Evolutionary conservation across 2,329 filamentous ascomycete genomes (phyloP), one percentile per base, ranked within the genome.

Genomic region (Claviceps capensis): DNA sequence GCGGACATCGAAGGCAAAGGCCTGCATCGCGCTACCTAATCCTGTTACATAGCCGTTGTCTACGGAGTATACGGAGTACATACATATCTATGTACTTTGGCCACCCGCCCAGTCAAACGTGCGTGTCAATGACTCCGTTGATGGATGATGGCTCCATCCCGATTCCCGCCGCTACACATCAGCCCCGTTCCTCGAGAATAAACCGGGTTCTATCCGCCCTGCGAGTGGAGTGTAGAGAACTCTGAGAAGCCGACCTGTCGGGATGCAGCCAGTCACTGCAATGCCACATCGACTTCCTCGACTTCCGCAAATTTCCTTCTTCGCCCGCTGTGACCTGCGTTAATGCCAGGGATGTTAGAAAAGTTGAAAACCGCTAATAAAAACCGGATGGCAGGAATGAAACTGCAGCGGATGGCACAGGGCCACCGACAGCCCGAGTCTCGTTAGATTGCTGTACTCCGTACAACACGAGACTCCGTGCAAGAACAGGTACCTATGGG

Each of bases 241-340:
- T 62, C 59, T 63, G 63, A 63, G 60, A 63, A 62, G 54, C 63
- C 61, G 61, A 59, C 65, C 42, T 26, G 42, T 30, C 62, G 62
- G 42, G 42, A 26, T 45, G 14, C 42, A n/a, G 13, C 41, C 41
- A 43, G 19, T 40, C 6, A 42, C 40, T 42, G 40, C 40, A 19
- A 4, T 23, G 16, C 16, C 44, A 46, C 44, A 22, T 43, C 22
- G 17, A 6, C 19, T 43, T 43, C 8, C 14, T 11, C 19, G 19
- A 19, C 19, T 43, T 30, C 26, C 9, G 30, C 30, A 34, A 34
- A 34, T 4, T 34, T 34, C 9, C 30, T 34, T 30, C 26, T 30
- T 30, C 26, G 26, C 30, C 30, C 30, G 9, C 30, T 34, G 30
- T 34, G 30, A 34, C 30, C 30, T 34, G 30, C 30, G 30, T 9